These are phyloP conservation scores for Blastobotrys ciferrii DNA, from an alignment of 1,139 yeast species.

Conservation along the genomic window DNA sequence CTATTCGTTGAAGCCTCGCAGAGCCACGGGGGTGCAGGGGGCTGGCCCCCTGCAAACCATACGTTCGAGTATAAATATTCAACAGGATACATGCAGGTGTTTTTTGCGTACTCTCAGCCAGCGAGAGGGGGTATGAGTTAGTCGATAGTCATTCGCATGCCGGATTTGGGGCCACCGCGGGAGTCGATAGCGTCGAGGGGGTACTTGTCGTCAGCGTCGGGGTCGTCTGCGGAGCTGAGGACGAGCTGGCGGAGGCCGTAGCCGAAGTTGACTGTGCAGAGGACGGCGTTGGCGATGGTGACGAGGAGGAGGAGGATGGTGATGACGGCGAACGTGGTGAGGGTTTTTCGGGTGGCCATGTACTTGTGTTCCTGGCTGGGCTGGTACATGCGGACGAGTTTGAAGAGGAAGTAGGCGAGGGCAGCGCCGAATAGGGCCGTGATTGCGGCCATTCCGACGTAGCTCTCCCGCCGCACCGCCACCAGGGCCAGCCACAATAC, in stretches of 20 bases:
- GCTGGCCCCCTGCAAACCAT: no score
- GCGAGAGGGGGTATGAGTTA: constrained; percentile 3
- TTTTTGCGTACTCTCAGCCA: background rate
- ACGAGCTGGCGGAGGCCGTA: constrained; percentile 41
- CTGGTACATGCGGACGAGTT: constrained; percentile 49
- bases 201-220: constrained; percentile 14
- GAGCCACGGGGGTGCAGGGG: no score
- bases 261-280: constrained; percentile 42
- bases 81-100: no score
- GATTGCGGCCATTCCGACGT: constrained; percentile 36
- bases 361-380: constrained; percentile 45
- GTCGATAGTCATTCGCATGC: constrained; percentile 16
- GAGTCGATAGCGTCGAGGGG: constrained; percentile 11
- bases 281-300: constrained; percentile 42
- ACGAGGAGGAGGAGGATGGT: constrained; percentile 44
- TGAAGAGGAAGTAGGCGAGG: constrained; percentile 51
- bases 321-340: constrained; percentile 49
- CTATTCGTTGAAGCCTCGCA: no score
- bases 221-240: constrained; percentile 11
- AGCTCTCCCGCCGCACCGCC: constrained; percentile 43
- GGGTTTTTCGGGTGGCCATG: constrained; percentile 49
- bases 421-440: constrained; percentile 44
- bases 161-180: constrained; percentile 4
- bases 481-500: constrained; percentile 43
- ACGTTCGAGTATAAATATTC: no score